Base-by-base conservation (phyloP, 768 basidiomycete species). In the Lactarius sp. region DNA sequence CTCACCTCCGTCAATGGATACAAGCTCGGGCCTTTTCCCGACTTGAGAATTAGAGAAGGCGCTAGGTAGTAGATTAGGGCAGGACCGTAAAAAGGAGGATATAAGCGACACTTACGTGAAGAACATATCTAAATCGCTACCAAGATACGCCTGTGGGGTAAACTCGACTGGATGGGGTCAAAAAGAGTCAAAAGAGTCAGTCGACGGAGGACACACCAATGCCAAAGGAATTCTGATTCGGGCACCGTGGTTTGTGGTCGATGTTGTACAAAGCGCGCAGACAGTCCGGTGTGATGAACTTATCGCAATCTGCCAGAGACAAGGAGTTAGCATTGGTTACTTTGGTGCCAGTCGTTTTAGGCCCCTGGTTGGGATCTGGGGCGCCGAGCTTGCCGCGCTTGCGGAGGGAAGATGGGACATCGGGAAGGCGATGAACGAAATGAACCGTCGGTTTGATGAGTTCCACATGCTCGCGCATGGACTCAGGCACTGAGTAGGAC, bases 261-360 rank as follows among this genome's bases (percentile, higher is more conserved):
- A 81, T 69, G n/a, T 81, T 81, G 68, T 88, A 88, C 59, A 88
- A 67, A 4, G 76, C 77, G 46, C 82, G 75, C 62, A 89, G 75
- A 69, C 86, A 89, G 2, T 76, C 67, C 6, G 85, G 85, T 0
- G 86, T 88, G 58, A 83, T 81, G n/a, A 70, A 60, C 3, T 68
- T 53, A 54, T 78, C 78, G 56, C 79, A 81, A 9, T 71, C 61
- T 0, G 39, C 55, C 34, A 79, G 65, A 55, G 52, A 60, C 20
- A 52, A 55, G 16, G n/a, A 61, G 68, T 22, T 56, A 13, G 20
- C 61, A 66, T 20, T 57, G 56, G 16, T n/a, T 60, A 22, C 71
- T 64, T 20, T 37, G 27, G n/a, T 65, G 20, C 34, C 71, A 69
- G 22, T 27, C 20, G 49, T 72, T 73, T 72, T 70, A 0, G 68